Base-by-base conservation (phyloP, 192 early-diverging fungal genomes). In the Rhizoclosmatium globosum region DNA sequence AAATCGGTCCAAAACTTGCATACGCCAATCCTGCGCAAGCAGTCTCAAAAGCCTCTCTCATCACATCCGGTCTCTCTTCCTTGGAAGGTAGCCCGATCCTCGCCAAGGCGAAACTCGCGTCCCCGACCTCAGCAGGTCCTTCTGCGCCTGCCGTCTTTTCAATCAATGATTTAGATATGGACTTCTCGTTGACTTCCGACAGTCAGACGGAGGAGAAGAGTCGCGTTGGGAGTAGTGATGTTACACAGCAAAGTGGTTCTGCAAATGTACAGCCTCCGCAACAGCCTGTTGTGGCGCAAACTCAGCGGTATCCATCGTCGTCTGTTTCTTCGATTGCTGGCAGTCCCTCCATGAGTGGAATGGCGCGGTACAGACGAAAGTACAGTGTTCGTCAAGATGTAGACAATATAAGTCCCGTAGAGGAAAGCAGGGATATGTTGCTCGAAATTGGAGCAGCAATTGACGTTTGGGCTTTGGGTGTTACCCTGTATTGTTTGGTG, bases 381-480 rank as follows among this genome's bases (percentile, higher is more conserved):
- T 67, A 66, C 46, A 31, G 61, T 41, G 9, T 11, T n/a, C 69
- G 38, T 6, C 15, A 62, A 39, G 11, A 23, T 19, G 21, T 31
- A 31, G 60, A 23, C 21, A 39, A 62, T 21, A 39, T 6, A 39
- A 23, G 7, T 23, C 0, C 60, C 60, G 23, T 39, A 23, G 60
- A 7, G 15, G 21, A 17, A 53, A 53, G 50, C 50, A 7, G 6
- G 50, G 17, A 53, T 53, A 53, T 4, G 19, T 19, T 71, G 47
- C 50, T 76, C 13, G 74, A 76, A 53, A 85, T 81, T 23, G 89
- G 89, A 2, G 94, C 93, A 59, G 94, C 94, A 0, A 99, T 99
- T 64, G 98, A 99, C 82, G 91, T 99, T 11, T 99, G 98, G 98
- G 98, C 98, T 45, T 87, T 98, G 71, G 98, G 98, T 1, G 97